These are phyloP conservation scores for Aschersonia sp. DNA, from an alignment of 2,329 filamentous ascomycete genomes.

Conservation along the genomic window DNA sequence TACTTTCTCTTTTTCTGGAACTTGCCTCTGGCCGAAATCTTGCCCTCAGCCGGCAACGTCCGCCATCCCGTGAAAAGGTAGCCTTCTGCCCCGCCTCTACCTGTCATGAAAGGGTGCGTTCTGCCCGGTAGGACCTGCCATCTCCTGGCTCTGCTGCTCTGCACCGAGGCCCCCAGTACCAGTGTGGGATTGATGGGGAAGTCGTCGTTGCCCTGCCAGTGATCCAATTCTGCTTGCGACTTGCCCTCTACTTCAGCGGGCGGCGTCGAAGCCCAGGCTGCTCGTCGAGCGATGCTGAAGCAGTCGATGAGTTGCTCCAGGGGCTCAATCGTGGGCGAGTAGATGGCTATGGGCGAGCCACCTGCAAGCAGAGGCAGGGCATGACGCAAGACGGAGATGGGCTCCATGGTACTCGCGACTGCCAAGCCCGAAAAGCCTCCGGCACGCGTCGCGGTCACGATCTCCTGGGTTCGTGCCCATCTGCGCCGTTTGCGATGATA, in stretches of 20 bases:
- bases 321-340: conserved; percentile 67
- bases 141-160: conserved; percentile 61
- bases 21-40: conserved; percentile 70
- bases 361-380: conserved; percentile 68
- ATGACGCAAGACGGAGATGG: conserved; percentile 58
- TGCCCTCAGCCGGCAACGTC: conserved; percentile 65
- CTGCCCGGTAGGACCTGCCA: conserved; percentile 89
- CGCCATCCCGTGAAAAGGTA: conserved; percentile 76
- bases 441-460: conserved; percentile 59
- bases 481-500: conserved; percentile 83
- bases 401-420: conserved; percentile 71
- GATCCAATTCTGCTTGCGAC: conserved; percentile 33
- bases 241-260: conserved; percentile 30
- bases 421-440: conserved; percentile 76
- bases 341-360: conserved; percentile 74
- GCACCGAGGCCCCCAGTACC: conserved; percentile 63
- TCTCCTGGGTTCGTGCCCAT: conserved; percentile 56
- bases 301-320: conserved; percentile 65
- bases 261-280: conserved; percentile 51
- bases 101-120: conserved; percentile 91
- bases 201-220: conserved; percentile 49
- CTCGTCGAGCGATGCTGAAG: conserved; percentile 67
- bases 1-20: conserved; percentile 47
- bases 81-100: conserved; percentile 73
- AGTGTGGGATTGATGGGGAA: conserved; percentile 82